These are phyloP conservation scores for Blastobotrys aristatus DNA, from an alignment of 1,139 yeast genomes.

Conservation along the genomic window DNA sequence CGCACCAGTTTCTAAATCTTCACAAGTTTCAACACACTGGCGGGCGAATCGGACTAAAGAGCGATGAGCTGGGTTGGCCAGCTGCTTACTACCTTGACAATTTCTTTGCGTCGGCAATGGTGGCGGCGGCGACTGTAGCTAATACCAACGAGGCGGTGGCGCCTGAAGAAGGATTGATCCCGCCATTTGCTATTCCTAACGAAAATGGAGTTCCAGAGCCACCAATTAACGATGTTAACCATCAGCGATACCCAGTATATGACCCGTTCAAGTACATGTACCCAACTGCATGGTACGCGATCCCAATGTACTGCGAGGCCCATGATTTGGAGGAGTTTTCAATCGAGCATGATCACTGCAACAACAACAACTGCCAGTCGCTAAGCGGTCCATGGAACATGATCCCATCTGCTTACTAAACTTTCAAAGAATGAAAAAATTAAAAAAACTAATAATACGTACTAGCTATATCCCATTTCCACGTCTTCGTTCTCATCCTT, in stretches of 20 bases:
- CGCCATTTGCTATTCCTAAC: slow-evolving; percentile 1
- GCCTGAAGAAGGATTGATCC: neutral
- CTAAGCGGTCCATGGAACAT: slow-evolving; percentile 10
- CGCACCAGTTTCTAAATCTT: neutral
- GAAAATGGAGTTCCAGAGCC: neutral
- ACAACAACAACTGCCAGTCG: neutral
- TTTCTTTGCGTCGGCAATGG: neutral
- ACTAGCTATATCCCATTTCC: neutral
- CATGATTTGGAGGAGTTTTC: slow-evolving; percentile 10
- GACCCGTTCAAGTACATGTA: slow-evolving; percentile 4
- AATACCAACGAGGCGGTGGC: neutral
- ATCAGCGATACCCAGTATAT: neutral
- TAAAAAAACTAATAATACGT: neutral
- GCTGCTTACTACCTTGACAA: slow-evolving; percentile 6
- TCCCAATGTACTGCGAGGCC: slow-evolving; percentile 9
- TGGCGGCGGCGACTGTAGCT: too few relatives aligned
- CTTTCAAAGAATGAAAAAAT: neutral
- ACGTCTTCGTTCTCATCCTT: neutral
- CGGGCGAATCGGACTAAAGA: slow-evolving; percentile 5
- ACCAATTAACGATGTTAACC: neutral
- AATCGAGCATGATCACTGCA: slow-evolving; percentile 6
- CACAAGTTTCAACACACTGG: slow-evolving; percentile 3
- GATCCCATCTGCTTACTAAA: slow-evolving; percentile 6
- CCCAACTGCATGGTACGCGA: slow-evolving; percentile 8
- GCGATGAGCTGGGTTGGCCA: slow-evolving; percentile 4